Percentiles rank a stretch among this genome's conserved stretches.
Evolutionary conservation across 106 monocot genomes (phyloP).

Genomic region (Dendrobium chrysotoxum): DNA sequence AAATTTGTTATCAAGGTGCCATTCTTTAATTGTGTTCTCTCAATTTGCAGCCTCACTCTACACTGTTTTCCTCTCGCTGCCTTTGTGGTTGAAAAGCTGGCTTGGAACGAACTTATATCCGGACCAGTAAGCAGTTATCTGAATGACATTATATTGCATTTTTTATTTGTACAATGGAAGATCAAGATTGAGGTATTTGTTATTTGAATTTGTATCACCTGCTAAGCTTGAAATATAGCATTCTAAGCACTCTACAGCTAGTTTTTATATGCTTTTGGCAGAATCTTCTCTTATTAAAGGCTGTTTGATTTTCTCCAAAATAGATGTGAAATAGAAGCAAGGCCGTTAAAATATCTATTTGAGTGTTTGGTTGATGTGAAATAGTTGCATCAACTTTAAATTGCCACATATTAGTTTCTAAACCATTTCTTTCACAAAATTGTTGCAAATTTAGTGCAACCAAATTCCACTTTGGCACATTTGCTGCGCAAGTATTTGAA

Average conservation of each 20-base stretch:
- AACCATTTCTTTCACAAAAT: background rate
- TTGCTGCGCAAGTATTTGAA: background rate
- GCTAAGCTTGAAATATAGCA: background rate
- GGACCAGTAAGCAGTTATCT: slow-evolving; percentile 25
- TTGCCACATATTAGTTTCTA: background rate
- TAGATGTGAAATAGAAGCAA: background rate
- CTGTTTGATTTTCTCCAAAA: background rate
- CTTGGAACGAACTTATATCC: slow-evolving; percentile 33
- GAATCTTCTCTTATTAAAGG: background rate
- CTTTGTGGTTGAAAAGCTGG: slow-evolving; percentile 58
- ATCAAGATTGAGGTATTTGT: background rate
- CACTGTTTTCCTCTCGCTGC: slow-evolving; percentile 50
- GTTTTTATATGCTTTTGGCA: slow-evolving; percentile 6
- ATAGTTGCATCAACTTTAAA: background rate
- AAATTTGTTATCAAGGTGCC: background rate
- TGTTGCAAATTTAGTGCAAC: background rate
- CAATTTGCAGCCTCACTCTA: slow-evolving; percentile 41
- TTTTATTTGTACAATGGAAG: background rate
- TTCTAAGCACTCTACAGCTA: background rate
- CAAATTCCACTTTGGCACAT: background rate
- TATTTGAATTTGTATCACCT: background rate
- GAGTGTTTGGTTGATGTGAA: background rate
- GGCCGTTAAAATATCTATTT: background rate
- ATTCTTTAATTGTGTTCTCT: background rate
- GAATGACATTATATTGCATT: background rate